Base-by-base conservation (phyloP, 257 asterid genomes). In the Buddleja alternifolia region DNA sequence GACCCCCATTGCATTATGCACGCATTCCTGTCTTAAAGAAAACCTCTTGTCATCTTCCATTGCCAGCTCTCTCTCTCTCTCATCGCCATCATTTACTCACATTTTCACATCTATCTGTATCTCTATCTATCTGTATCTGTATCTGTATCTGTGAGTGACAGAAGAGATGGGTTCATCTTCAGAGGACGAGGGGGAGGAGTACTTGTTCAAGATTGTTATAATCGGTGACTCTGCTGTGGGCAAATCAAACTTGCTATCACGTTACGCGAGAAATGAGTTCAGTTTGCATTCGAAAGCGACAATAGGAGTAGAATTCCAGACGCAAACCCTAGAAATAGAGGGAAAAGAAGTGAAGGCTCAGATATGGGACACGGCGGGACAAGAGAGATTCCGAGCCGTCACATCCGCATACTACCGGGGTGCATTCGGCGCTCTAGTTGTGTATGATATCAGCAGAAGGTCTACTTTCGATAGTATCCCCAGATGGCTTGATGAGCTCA, bases 331-430 rank as follows among this genome's bases (percentile, higher is more conserved):
- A 32, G 89, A 82, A 64, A 82, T 87, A 74, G 89, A 87, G 47
- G 94, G 94, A 4, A 87, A 87, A 50, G 94, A 87, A 73, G 85
- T 87, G 6, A 87, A 87, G 82, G 94, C 94, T 69, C 94, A 84
- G 91, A 87, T 87, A 82, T 87, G 94, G 94, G 94, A 87, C 72
- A 85, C 94, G 64, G 93, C 93, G 66, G 90, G 93, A 4, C 93
- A 86, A 39, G 93, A 86, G 80, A 78, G 90, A 2, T 87, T 87
- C 76, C 84, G 94, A 44, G 94, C 94, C 63, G 94, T 87, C 74
- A 87, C 95, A 23, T 88, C 95, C 73, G 95, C 95, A 74, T 88
- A 88, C 66, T 88, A 85, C 73, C 86, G 95, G 32, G 95, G 95
- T 20, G 90, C 95, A 44, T 82, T 86, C 47, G 93, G 90, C 68